These are phyloP conservation scores for Phylloporus rhodoxanthus DNA, from an alignment of 768 basidiomycete species.

Conservation along the genomic window DNA sequence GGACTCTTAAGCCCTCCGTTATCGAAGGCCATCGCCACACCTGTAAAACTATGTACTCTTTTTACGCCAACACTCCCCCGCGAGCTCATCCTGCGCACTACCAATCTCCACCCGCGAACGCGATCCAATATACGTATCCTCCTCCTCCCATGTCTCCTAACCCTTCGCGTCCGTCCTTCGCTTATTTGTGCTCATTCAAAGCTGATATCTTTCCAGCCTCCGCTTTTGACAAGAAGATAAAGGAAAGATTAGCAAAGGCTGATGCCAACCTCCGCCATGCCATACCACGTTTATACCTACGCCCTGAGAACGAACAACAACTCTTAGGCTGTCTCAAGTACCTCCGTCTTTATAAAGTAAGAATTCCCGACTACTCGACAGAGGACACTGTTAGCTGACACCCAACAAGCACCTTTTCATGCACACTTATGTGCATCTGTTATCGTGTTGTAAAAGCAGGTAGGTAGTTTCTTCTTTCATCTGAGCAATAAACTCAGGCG, in stretches of 20 bases:
- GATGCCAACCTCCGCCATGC: neutral
- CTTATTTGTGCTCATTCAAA: neutral
- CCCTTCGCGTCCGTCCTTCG: constrained; percentile 9
- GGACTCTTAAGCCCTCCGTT: neutral
- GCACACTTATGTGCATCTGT: constrained; percentile 21
- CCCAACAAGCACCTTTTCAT: constrained; percentile 20
- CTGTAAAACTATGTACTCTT: neutral
- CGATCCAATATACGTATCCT: neutral
- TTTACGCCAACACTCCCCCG: neutral
- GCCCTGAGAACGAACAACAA: neutral
- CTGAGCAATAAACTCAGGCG: neutral
- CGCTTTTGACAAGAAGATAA: constrained; percentile 4
- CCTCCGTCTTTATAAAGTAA: constrained; percentile 21
- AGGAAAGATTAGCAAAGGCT: neutral
- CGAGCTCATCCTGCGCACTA: neutral
- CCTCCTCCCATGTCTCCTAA: neutral
- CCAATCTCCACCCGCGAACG: neutral
- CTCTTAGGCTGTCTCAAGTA: constrained; percentile 6
- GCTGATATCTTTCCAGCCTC: constrained; percentile 1
- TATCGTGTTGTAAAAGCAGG: constrained; percentile 13
- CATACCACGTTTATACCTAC: constrained; percentile 3
- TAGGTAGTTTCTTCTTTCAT: neutral
- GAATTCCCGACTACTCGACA: neutral
- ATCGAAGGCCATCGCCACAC: too few species aligned
- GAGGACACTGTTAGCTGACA: constrained; percentile 3